Base-by-base conservation (phyloP, 1,139 yeast species). In the Debaryomyces nepalensis region DNA sequence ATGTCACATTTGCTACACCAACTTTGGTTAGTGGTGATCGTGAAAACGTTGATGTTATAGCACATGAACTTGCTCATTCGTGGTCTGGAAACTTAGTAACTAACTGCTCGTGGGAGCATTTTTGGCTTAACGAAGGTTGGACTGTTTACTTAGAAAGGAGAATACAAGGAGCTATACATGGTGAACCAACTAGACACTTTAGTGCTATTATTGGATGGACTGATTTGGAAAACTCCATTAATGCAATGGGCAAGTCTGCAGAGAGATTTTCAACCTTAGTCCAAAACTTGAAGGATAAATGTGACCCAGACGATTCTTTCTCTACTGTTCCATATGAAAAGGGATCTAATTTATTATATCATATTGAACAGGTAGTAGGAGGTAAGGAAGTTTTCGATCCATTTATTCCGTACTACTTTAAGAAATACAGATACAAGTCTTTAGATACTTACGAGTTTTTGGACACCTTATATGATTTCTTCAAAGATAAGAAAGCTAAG, bases 91-190 rank as follows among this genome's bases (percentile, higher is more conserved):
- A 89, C 61, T 73, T 89, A 52, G 96, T 89, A 37, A 89, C 97
- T 32, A 89, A 87, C 66, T 82, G 87, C 55, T 84, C 93, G 0
- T 89, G 96, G 95, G 93, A 87, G 61, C 96, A 89, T 66, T 88
- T 90, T 63, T 90, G 96, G 95, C 75, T 90, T 51, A 90, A 90
- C 60, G 97, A 90, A 68, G 97, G 97, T 31, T 89, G 97, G 97
- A 88, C 97, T 11, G 97, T 90, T 20, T 90, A 89, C 60, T 66
- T 90, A 29, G 97, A 90, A 64, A 79, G 97, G 61, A 75, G 96
- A 55, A 90, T 90, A 48, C 70, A 82, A 33, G 96, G 87, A 23
- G 79, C 77, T 5, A 64, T 88, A 24, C 87, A 87, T 56, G 96
- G 96, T 31, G 93, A 86, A 54, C 66, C 80, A 16, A 74, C 79